Percentiles rank a stretch among this genome's conserved stretches.
Evolutionary conservation across 345 rosid species (phyloP).

Genomic region (Lepidium aucheri): DNA sequence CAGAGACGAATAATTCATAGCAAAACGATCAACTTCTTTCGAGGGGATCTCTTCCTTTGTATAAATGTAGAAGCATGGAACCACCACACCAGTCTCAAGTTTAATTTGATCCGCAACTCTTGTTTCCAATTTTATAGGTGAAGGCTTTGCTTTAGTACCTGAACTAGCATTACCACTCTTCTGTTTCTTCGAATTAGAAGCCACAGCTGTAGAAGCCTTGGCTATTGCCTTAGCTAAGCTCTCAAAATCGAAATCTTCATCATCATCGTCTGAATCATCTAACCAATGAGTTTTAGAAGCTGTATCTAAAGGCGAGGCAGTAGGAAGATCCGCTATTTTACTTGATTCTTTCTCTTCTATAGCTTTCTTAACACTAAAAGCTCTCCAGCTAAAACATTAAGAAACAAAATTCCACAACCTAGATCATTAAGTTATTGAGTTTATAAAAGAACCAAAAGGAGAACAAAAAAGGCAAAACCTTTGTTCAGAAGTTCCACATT

Average conservation of each 20-base stretch:
- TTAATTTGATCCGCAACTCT: constrained; percentile 16
- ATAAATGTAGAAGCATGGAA: constrained; percentile 87
- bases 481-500: constrained; percentile 50
- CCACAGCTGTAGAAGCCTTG: constrained; percentile 46
- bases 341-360: constrained; percentile 18
- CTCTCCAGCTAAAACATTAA: constrained; percentile 60
- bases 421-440: not conserved
- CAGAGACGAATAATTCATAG: constrained; percentile 35
- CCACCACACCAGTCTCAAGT: constrained; percentile 35
- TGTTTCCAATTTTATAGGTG: constrained; percentile 17
- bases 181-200: constrained; percentile 40
- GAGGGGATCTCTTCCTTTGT: constrained; percentile 39
- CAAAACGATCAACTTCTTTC: constrained; percentile 32
- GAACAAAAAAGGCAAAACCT: constrained; percentile 36
- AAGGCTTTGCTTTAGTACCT: constrained; percentile 23
- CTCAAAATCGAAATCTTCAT: constrained; percentile 58
- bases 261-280: constrained; percentile 37
- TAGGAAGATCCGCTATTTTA: not conserved
- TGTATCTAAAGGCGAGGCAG: constrained; percentile 27
- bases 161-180: constrained; percentile 18
- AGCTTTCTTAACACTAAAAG: constrained; percentile 59
- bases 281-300: constrained; percentile 46
- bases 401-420: not conserved
- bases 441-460: not conserved
- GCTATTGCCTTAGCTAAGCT: constrained; percentile 56